phyloP scores from a whole-genome alignment of 768 basidiomycete genomes.

The Hygrophoropsis aurantiaca region DNA sequence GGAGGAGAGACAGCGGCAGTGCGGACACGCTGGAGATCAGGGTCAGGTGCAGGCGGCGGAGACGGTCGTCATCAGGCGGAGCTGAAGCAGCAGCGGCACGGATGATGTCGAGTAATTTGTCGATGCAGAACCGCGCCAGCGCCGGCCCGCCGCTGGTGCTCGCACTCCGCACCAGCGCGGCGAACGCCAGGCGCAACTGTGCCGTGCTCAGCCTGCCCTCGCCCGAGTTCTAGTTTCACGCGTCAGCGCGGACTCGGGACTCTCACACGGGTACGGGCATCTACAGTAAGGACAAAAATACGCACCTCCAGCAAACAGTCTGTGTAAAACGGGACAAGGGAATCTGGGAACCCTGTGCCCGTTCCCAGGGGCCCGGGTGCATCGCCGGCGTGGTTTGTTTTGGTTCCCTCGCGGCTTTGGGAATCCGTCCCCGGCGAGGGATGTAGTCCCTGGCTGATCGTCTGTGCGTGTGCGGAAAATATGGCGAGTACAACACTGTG shows the following conservation, averaged over 20 bases:
- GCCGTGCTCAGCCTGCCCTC: slow-evolving; percentile 58
- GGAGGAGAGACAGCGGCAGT: slow-evolving; percentile 57
- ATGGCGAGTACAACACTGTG: slow-evolving; percentile 82
- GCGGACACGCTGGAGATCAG: slow-evolving; percentile 67
- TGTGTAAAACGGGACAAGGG: slow-evolving; percentile 74
- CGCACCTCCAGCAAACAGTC: slow-evolving; percentile 62
- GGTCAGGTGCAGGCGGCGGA: slow-evolving; percentile 61
- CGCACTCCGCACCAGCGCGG: slow-evolving; percentile 68
- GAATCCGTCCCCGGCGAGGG: slow-evolving; percentile 7
- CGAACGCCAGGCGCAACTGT: slow-evolving; percentile 74
- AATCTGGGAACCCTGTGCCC: slow-evolving; percentile 44
- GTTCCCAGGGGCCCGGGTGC: not conserved
- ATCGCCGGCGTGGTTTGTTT: not conserved
- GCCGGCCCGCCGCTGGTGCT: slow-evolving; percentile 39
- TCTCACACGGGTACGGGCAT: too few relatives aligned
- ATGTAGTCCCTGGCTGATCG: slow-evolving; percentile 11
- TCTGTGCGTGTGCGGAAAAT: slow-evolving; percentile 60
- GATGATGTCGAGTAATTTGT: slow-evolving; percentile 51
- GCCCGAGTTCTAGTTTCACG: slow-evolving; percentile 69
- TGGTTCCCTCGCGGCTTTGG: too few relatives aligned
- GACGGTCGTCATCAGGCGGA: slow-evolving; percentile 19
- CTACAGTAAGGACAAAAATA: not conserved
- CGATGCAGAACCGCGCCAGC: slow-evolving; percentile 72
- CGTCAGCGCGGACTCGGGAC: too few relatives aligned
- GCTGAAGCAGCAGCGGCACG: slow-evolving; percentile 21